A percentile compares a stretch with the other conserved stretches of the same genome.
phyloP scores from a whole-genome alignment of 139 green algal species.

The Desmodesmus armatus region DNA sequence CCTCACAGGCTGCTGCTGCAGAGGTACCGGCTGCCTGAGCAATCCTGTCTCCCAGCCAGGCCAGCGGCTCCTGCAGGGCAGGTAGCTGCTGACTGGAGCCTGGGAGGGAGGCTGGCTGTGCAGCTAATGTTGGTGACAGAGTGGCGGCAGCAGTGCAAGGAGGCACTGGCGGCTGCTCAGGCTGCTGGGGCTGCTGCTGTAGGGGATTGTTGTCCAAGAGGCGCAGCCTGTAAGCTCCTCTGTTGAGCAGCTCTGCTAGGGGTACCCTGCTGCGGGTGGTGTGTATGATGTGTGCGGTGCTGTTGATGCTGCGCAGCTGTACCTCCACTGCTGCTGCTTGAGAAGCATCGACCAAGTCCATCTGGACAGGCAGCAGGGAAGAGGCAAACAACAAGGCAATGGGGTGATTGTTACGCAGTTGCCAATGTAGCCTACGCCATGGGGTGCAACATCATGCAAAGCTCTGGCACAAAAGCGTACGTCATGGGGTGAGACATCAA shows the following conservation, averaged over 20 bases:
- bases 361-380: slow-evolving; percentile 48
- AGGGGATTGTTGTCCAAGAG: too few relatives aligned
- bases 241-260: slow-evolving; percentile 73
- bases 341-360: slow-evolving; percentile 73
- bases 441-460: too few relatives aligned
- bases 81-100: background rate
- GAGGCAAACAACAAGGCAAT: background rate
- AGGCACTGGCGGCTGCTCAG: background rate
- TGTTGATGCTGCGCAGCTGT: slow-evolving; percentile 77
- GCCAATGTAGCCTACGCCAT: too few relatives aligned
- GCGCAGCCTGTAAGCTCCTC: slow-evolving; percentile 43
- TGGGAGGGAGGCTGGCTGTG: background rate
- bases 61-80: slow-evolving; percentile 6
- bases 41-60: slow-evolving; percentile 16
- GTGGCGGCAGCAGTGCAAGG: background rate
- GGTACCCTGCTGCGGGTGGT: slow-evolving; percentile 76
- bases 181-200: slow-evolving; percentile 9
- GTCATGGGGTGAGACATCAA: too few relatives aligned
- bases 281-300: slow-evolving; percentile 66
- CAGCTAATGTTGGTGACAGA: background rate
- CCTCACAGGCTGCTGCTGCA: slow-evolving; percentile 31
- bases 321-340: slow-evolving; percentile 58
- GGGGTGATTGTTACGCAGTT: too few relatives aligned
- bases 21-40: slow-evolving; percentile 1
- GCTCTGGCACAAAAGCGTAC: too few relatives aligned